Evolutionary conservation across 441 rosid genomes (phyloP).

Genomic region (Viola pubescens): DNA sequence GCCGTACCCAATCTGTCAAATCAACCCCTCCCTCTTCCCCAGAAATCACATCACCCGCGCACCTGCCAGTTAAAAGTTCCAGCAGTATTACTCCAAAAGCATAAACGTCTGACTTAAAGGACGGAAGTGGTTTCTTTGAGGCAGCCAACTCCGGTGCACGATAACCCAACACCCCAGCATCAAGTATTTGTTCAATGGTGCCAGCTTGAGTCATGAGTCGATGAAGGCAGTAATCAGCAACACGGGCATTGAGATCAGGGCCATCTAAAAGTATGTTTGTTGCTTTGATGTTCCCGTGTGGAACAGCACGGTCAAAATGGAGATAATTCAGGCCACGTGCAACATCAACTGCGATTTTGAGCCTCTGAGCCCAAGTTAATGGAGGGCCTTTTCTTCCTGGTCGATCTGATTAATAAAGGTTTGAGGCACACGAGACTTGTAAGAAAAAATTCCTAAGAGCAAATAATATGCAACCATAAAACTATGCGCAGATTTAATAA

Average conservation of each 20-base stretch:
- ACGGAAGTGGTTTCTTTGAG: slow-evolving; percentile 83
- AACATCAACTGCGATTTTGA: slow-evolving; percentile 80
- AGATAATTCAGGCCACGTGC: slow-evolving; percentile 98
- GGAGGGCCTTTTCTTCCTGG: slow-evolving; percentile 91
- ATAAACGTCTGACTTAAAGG: slow-evolving; percentile 92
- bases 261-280: slow-evolving; percentile 79
- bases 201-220: slow-evolving; percentile 97
- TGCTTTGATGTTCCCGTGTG: slow-evolving; percentile 93
- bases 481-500: too few relatives aligned
- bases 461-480: too few relatives aligned
- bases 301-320: slow-evolving; percentile 91
- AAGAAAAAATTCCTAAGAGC: too few relatives aligned
- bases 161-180: slow-evolving; percentile 92
- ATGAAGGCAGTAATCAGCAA: slow-evolving; percentile 91
- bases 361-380: slow-evolving; percentile 76
- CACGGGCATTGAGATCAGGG: slow-evolving; percentile 84
- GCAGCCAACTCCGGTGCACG: slow-evolving; percentile 90
- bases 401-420: slow-evolving; percentile 46
- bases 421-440: too few relatives aligned
- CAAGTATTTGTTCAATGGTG: slow-evolving; percentile 82
- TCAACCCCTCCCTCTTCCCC: slow-evolving; percentile 80
- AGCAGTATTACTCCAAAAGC: slow-evolving; percentile 81
- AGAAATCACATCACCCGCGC: slow-evolving; percentile 88
- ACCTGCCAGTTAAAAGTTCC: slow-evolving; percentile 82
- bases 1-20: slow-evolving; percentile 76